Base-by-base conservation (phyloP, 805 yeast genomes). In the Kluyveromyces dobzhanskii region DNA sequence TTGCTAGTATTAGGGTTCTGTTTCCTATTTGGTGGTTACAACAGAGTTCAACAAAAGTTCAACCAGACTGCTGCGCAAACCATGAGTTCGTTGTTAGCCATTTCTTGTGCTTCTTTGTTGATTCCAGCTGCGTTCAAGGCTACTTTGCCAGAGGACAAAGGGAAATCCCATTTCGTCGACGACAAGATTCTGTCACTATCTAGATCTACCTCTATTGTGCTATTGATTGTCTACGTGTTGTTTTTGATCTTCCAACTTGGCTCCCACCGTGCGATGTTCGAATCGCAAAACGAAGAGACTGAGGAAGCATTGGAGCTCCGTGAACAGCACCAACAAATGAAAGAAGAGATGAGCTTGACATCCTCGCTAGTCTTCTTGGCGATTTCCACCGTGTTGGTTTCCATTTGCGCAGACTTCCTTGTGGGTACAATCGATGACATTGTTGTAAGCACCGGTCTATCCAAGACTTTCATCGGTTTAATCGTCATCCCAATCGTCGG, bases 11-110 rank as follows among this genome's bases (percentile, higher is more conserved):
- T 92, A 38, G 98, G 98, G n/a, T 83, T 94, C 61, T 87, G 97
- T 58, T 92, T 92, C 56, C 64, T 90, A 12, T 87, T 84, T 30
- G 98, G 98, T 41, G 98, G 98, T 13, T 73, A 80, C 58, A 80
- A 84, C 48, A 75, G 92, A 46, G 70, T 80, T 27, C 92, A 84
- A 59, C 97, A 92, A 62, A 72, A 72, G 1, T 92, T 92, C 66
- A 87, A 87, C 67, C 94, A 85, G 62, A 90, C 97, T 1, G 97
- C 88, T 6, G 98, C 98, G 4, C 97, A 92, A 64, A 88, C 97
- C 6, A 92, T 92, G 98, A 76, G 87, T 25, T 87, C 97, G 1
- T 70, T 92, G 47, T 75, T 92, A 77, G 94, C 94, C 1, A 77
- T 92, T 41, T 85, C 96, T 3, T 80, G 92, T 35, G 81, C 92